These are phyloP conservation scores for Telfairia occidentalis DNA, from an alignment of 331 rosid species.

Conservation along the genomic window DNA sequence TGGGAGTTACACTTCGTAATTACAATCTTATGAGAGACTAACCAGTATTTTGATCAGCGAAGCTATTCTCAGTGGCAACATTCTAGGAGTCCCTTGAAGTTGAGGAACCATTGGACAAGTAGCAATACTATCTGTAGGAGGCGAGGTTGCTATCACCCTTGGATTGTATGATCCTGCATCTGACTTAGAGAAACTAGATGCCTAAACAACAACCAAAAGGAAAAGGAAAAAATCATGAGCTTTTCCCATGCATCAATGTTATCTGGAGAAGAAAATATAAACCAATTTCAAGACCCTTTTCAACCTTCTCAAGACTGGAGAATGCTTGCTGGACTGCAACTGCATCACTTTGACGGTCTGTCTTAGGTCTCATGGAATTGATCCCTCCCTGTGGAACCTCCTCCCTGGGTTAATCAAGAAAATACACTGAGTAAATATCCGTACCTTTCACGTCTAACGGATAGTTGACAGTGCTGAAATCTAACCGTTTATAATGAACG, in stretches of 20 bases:
- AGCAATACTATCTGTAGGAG: slow-evolving; percentile 29
- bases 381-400: slow-evolving; percentile 44
- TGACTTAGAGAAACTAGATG: slow-evolving; percentile 58
- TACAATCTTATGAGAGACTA: slow-evolving; percentile 22
- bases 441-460: slow-evolving; percentile 10
- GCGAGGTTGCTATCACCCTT: slow-evolving; percentile 57
- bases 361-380: slow-evolving; percentile 36
- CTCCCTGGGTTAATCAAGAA: slow-evolving; percentile 48
- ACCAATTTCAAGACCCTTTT: slow-evolving; percentile 12
- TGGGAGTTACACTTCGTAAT: not conserved
- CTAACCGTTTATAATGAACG: slow-evolving; percentile 70
- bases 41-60: slow-evolving; percentile 84
- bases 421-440: slow-evolving; percentile 21
- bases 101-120: slow-evolving; percentile 51
- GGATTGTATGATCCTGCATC: slow-evolving; percentile 51
- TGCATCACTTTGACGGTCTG: slow-evolving; percentile 74
- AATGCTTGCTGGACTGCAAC: slow-evolving; percentile 84
- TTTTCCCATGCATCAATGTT: slow-evolving; percentile 10
- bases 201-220: slow-evolving; percentile 32
- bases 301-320: slow-evolving; percentile 48
- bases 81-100: slow-evolving; percentile 43
- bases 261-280: not conserved
- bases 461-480: slow-evolving; percentile 9
- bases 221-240: not conserved
- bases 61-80: slow-evolving; percentile 68